Evolutionary conservation across 2,329 filamentous ascomycete species (phyloP), one percentile per base, ranked within the genome.

Genomic region (Fusarium musae): DNA sequence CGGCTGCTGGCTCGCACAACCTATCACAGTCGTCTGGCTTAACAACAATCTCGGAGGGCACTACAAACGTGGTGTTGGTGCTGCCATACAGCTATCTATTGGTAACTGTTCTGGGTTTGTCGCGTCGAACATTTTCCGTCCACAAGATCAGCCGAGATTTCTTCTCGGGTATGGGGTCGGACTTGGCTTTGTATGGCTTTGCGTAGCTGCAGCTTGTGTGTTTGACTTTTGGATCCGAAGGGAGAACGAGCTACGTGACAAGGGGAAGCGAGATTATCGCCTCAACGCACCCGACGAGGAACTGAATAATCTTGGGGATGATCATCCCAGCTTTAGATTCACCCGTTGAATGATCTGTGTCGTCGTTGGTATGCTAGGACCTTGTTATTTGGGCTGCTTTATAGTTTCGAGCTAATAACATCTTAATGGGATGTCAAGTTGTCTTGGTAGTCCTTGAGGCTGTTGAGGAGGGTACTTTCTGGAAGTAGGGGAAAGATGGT

Each of bases 401-500:
- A 16, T 16, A 43, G 40, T 23, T 43, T 43, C 9, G 9, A 23
- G 13, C 40, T 43, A 10, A 23, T 4, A 2, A 16, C n/a, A 42
- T 23, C 9, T n/a, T 5, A 5, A 16, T 0, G 13, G 15, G 9
- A 43, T 43, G 15, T 7, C 5, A 43, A 16, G 43, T 12, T 19
- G 1, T 12, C 23, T 13, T 46, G 0, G 17, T 19, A 12, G 43
- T 12, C 2, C 8, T 46, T 19, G 10, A 44, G 4, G 10, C 17
- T 44, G 4, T 8, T 0, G 16, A 2, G 19, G 1, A 8, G 23
- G 11, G 13, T 23, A 13, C 6, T 19, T 46, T 19, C 8, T 46
- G 1, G 6, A 13, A 12, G 6, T 19, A 28, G 10, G 19, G 0
- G 17, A 11, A 1, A 28, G 6, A 46, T 46, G 7, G 6, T 46